Base-by-base conservation (phyloP, 768 basidiomycete species). In the Xerocomus spinulosus region DNA sequence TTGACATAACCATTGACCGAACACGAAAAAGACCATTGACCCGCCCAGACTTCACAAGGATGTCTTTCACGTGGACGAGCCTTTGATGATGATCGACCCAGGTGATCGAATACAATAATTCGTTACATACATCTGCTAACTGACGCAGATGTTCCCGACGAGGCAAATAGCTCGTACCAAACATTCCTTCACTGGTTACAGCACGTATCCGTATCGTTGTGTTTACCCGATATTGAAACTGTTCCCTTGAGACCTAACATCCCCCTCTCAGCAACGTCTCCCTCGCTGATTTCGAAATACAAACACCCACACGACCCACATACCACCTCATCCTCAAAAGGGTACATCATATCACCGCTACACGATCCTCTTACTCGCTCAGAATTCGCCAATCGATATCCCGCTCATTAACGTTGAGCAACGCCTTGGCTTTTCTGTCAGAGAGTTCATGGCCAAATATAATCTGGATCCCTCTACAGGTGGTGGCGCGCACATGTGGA, bases 341-440 rank as follows among this genome's bases (percentile, higher is more conserved):
- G 92, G 93, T 42, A 86, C 92, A 10, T 81, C 82, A 0, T 92
- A 90, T 68, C 95, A 99, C 68, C 91, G 95, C 52, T 96, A 95
- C 66, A 79, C 82, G 9, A 56, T 85, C 36, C 71, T 95, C 24
- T 71, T 95, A 24, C 74, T 94, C 39, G 83, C 81, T 9, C 92
- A 95, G 56, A 73, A 78, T 62, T 80, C 33, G 60, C 47, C 44
- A 1, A 45, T 70, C 8, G 56, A 76, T 23, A 74, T 81, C 17
- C 79, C 79, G 15, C 61, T 73, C 26, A 56, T 83, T n/a, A 50
- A 66, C 21, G 71, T 64, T 24, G 63, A 68, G 29, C 65, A 75
- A 34, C 80, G 89, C 29, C 67, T 69, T 9, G 75, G 76, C 4
- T 92, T 93, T 62, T 65, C 84, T 65, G 74, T 85, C 33, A 77